phyloP scores from a whole-genome alignment of 495 filamentous ascomycete species.

The Beverwykella pulmonaria region DNA sequence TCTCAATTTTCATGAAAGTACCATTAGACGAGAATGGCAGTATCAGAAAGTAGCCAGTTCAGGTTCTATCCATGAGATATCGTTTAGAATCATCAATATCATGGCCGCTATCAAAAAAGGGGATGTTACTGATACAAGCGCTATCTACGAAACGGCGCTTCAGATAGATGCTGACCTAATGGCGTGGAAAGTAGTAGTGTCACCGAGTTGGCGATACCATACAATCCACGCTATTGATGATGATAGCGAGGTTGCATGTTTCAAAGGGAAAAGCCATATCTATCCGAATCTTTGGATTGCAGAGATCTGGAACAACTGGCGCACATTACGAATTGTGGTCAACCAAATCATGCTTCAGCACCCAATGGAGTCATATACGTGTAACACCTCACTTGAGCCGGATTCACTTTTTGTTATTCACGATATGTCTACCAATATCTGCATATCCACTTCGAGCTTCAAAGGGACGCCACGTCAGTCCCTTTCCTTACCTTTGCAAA shows the following conservation, averaged over 20 bases:
- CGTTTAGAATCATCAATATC: constrained; percentile 16
- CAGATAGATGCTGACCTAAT: constrained; percentile 5
- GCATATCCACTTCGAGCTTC: background rate
- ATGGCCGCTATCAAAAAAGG: constrained; percentile 18
- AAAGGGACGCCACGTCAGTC: constrained; percentile 1
- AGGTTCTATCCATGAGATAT: constrained; percentile 12
- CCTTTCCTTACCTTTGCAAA: background rate
- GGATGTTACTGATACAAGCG: constrained; percentile 3
- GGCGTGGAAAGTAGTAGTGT: constrained; percentile 8
- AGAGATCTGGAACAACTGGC: constrained; percentile 28
- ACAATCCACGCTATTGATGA: background rate
- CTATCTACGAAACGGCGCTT: constrained; percentile 7
- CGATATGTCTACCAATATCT: background rate
- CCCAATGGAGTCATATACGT: background rate
- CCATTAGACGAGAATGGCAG: background rate
- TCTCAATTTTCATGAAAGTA: constrained; percentile 1
- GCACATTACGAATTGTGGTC: constrained; percentile 14
- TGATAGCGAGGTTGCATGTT: background rate
- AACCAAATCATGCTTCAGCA: constrained; percentile 15
- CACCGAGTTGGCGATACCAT: constrained; percentile 8
- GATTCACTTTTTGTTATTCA: background rate
- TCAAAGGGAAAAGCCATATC: constrained; percentile 7
- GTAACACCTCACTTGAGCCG: background rate
- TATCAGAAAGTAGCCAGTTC: background rate
- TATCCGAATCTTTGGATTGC: constrained; percentile 15